Percentiles rank a stretch among this genome's conserved stretches.
phyloP scores from a whole-genome alignment of 805 yeast species.

The Kuraishia borneana region DNA sequence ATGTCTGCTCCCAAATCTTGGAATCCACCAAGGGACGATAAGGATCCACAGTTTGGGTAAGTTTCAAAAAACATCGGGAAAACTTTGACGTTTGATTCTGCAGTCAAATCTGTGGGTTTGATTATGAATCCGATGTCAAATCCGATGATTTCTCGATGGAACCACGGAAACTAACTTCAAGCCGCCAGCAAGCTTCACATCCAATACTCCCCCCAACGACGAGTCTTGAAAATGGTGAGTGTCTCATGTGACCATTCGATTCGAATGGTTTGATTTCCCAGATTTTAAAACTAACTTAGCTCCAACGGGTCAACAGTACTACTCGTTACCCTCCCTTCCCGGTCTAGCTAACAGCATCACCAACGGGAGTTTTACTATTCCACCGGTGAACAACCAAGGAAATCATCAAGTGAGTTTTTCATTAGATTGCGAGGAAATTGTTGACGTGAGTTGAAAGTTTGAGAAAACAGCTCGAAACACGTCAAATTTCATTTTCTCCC shows the following conservation, averaged over 20 bases:
- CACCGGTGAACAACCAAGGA: constrained; percentile 26
- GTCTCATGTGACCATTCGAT: not conserved
- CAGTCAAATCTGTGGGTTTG: too few relatives aligned
- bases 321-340: constrained; percentile 41
- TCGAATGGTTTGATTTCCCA: not conserved
- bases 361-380: constrained; percentile 34
- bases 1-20: too few relatives aligned
- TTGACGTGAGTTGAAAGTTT: not conserved
- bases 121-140: too few relatives aligned
- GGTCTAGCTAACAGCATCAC: constrained; percentile 31
- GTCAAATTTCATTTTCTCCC: not conserved
- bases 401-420: constrained; percentile 15
- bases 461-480: not conserved
- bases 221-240: constrained; percentile 36
- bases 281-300: constrained; percentile 2
- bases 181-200: constrained; percentile 39
- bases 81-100: too few relatives aligned
- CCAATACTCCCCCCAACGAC: constrained; percentile 54
- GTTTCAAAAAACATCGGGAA: too few relatives aligned
- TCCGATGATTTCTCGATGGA: too few relatives aligned
- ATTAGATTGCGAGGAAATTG: not conserved
- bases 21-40: too few relatives aligned
- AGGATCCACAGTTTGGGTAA: too few relatives aligned
- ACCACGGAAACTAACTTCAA: too few relatives aligned
- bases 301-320: constrained; percentile 30